Evolutionary conservation across 2,329 filamentous ascomycete genomes (phyloP), one percentile per base, ranked within the genome.

Genomic region (Hirsutella minnesotensis): DNA sequence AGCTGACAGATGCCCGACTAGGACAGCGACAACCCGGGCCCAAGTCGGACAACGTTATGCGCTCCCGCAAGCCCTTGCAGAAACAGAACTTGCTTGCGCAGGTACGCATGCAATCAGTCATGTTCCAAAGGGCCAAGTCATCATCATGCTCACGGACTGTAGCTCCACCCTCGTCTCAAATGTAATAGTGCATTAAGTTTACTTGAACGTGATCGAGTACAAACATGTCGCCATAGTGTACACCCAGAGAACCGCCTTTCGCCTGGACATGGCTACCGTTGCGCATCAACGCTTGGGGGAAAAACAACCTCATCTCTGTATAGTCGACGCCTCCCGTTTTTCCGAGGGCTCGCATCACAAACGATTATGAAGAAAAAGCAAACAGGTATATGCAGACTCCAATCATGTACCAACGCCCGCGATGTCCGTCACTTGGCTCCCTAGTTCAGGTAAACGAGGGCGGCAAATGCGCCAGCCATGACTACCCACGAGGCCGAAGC

Each of bases 371-470:
- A 18, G 8, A 18, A 19, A 35, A 16, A 12, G 9, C 33, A 37
- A 36, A 37, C 16, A 19, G 9, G 16, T 37, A 22, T 37, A 37
- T 21, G 5, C 12, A 38, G 9, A 24, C 37, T 45, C 8, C 12
- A n/a, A 15, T 20, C 33, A 35, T 35, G 16, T 35, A 35, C n/a
- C 33, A 16, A 27, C 24, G 24, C 24, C 24, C 24, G 24, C 24
- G 24, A 27, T 27, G 24, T 27, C 24, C 7, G 12, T 27, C 24
- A 27, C 24, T 7, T 27, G 7, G 24, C 24, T 7, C n/a, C 18
- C 54, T 58, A 61, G 49, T 54, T 53, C 34, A 64, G 47, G 51
- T 55, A 58, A 44, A 53, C 59, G 44, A 63, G 49, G 48, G 56
- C 61, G 40, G 57, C 56, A 43, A 56, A 51, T 43, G 53, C 61